A percentile compares a stretch with the other conserved stretches of the same genome.
Evolutionary conservation across 495 filamentous ascomycete genomes (phyloP).

Genomic region (Parmelia sp.): DNA sequence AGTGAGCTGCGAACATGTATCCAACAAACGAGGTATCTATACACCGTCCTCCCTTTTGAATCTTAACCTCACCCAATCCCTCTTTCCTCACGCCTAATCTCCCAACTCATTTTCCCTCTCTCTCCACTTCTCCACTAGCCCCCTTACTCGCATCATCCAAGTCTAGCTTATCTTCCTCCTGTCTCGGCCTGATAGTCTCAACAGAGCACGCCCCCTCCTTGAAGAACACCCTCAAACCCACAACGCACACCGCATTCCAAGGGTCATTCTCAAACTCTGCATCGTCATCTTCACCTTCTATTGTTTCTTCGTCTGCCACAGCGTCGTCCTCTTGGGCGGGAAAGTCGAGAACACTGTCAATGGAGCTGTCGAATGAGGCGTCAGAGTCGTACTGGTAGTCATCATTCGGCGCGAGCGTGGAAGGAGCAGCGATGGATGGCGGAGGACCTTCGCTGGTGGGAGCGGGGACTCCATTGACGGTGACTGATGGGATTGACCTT

Average conservation of each 20-base stretch:
- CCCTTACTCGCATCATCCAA: slow-evolving; percentile 43
- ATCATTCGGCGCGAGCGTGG: slow-evolving; percentile 14
- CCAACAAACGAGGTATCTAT: neutral
- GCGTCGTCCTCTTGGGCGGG: slow-evolving; percentile 33
- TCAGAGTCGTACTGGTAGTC: slow-evolving; percentile 30
- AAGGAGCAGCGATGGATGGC: slow-evolving; percentile 13
- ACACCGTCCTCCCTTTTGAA: neutral
- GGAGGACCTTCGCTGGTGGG: slow-evolving; percentile 1
- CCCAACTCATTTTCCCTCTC: neutral
- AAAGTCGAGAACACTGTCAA: slow-evolving; percentile 30
- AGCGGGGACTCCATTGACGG: slow-evolving; percentile 13
- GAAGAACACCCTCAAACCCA: slow-evolving; percentile 69
- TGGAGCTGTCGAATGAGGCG: slow-evolving; percentile 25
- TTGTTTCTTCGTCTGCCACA: slow-evolving; percentile 25
- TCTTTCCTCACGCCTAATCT: neutral
- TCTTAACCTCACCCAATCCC: neutral
- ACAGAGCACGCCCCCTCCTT: slow-evolving; percentile 49
- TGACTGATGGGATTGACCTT: slow-evolving; percentile 17
- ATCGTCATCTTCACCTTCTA: slow-evolving; percentile 23
- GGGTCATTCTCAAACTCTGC: slow-evolving; percentile 53
- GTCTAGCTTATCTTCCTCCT: slow-evolving; percentile 46
- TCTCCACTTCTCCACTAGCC: slow-evolving; percentile 21
- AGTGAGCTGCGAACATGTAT: neutral
- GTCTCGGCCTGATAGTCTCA: slow-evolving; percentile 49
- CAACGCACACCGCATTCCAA: slow-evolving; percentile 81